phyloP scores from a whole-genome alignment of 179 eudicot species.

The Spinacia oleracea region DNA sequence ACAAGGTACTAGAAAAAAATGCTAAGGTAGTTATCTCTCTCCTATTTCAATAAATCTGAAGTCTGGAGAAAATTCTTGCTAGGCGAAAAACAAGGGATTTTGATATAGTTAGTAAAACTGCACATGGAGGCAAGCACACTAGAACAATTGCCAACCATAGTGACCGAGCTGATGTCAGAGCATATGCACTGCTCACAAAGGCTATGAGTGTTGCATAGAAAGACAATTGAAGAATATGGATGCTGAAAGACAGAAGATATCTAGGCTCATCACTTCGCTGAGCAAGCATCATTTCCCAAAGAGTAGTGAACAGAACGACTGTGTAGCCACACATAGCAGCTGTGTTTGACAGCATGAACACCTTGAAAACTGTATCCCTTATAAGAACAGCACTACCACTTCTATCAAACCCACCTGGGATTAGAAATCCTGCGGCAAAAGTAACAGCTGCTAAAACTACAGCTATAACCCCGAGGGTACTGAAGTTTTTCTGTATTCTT shows the following conservation, averaged over 20 bases:
- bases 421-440: conserved; percentile 38
- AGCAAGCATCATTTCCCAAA: conserved; percentile 42
- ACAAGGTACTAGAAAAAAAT: not conserved
- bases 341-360: conserved; percentile 42
- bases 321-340: conserved; percentile 47
- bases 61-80: conserved; percentile 30
- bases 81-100: conserved; percentile 30
- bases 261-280: conserved; percentile 41
- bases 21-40: not conserved
- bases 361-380: conserved; percentile 32
- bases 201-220: conserved; percentile 41
- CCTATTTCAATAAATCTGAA: conserved; percentile 19
- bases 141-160: conserved; percentile 42
- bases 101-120: conserved; percentile 29
- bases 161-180: conserved; percentile 34
- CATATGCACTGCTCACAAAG: conserved; percentile 38
- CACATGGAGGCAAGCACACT: conserved; percentile 39
- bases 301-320: conserved; percentile 37
- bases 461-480: conserved; percentile 39
- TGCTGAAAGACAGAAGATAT: conserved; percentile 38
- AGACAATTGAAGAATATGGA: conserved; percentile 41
- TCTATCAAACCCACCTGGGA: conserved; percentile 33
- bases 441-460: conserved; percentile 37
- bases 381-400: conserved; percentile 29
- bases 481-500: conserved; percentile 31